phyloP scores from a whole-genome alignment of 2,329 filamentous ascomycete species.

The Nigrospora osmanthi region DNA sequence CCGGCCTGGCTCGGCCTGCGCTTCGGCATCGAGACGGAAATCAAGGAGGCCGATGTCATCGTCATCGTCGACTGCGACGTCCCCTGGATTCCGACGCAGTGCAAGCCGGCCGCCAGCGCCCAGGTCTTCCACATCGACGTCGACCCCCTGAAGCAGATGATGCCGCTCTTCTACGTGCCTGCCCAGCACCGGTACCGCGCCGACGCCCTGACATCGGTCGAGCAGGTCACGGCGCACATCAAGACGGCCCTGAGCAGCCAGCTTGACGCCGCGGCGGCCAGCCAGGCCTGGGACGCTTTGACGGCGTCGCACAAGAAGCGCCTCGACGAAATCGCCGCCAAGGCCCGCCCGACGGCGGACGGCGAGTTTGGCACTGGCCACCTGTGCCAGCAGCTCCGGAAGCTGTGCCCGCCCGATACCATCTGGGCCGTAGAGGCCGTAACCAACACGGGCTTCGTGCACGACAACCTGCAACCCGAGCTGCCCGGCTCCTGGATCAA shows the following conservation, averaged over 20 bases:
- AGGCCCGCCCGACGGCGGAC: constrained; percentile 49
- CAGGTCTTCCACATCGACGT: constrained; percentile 58
- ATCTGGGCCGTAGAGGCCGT: constrained; percentile 72
- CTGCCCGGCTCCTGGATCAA: constrained; percentile 44
- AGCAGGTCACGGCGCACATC: constrained; percentile 56
- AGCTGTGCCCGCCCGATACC: constrained; percentile 38
- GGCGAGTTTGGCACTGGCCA: constrained; percentile 52
- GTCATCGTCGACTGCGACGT: constrained; percentile 84
- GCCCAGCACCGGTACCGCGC: constrained; percentile 60
- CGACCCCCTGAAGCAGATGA: constrained; percentile 62
- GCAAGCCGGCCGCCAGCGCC: constrained; percentile 42
- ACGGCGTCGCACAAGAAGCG: constrained; percentile 49
- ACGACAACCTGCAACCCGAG: constrained; percentile 59
- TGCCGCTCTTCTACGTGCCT: constrained; percentile 65
- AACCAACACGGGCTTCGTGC: constrained; percentile 57
- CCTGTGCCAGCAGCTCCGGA: constrained; percentile 26
- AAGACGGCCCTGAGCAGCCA: constrained; percentile 29
- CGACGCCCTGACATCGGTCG: constrained; percentile 55
- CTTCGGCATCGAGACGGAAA: constrained; percentile 66
- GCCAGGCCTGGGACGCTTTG: constrained; percentile 43
- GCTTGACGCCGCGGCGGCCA: constrained; percentile 25
- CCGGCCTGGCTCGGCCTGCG: constrained; percentile 61
- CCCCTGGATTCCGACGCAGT: constrained; percentile 82
- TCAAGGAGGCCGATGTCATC: constrained; percentile 75
- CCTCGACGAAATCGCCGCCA: constrained; percentile 49